phyloP scores from a whole-genome alignment of 306 rosid genomes.

The Sechiopsis laciniata region DNA sequence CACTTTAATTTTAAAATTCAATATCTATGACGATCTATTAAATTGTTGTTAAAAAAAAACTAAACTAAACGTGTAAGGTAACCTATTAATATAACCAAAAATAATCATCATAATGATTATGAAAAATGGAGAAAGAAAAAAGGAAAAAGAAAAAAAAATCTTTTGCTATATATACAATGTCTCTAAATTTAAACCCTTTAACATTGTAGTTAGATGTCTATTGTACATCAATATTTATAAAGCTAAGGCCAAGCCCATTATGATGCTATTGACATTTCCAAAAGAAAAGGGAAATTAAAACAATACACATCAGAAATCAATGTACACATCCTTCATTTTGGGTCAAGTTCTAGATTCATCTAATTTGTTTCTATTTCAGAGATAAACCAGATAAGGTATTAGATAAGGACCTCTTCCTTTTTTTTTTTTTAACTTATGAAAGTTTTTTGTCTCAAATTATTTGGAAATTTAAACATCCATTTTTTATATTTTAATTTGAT shows the following conservation, averaged over 20 bases:
- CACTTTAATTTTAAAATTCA: too few species aligned
- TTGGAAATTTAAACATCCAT: background rate
- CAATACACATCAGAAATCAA: background rate
- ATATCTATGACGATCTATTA: too few species aligned
- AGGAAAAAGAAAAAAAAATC: too few species aligned
- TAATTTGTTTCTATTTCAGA: slow-evolving; percentile 15
- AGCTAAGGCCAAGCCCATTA: background rate
- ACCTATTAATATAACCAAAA: too few species aligned
- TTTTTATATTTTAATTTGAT: background rate
- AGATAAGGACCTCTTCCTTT: background rate
- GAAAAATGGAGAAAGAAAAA: too few species aligned
- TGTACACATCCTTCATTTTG: background rate
- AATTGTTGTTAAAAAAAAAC: too few species aligned
- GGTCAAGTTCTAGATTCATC: slow-evolving; percentile 22
- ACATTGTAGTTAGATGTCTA: background rate
- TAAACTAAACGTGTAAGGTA: too few species aligned
- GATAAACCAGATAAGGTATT: slow-evolving; percentile 18
- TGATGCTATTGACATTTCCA: slow-evolving; percentile 19
- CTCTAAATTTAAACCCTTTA: background rate
- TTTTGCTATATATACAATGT: background rate
- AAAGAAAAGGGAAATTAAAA: background rate
- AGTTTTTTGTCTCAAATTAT: background rate
- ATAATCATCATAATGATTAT: too few species aligned
- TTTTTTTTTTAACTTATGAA: background rate
- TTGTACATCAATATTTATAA: background rate